Percentiles rank a stretch among this genome's conserved stretches.
Evolutionary conservation across 2,329 filamentous ascomycete genomes (phyloP).

Genomic region (Emmonsiellopsis sp.): DNA sequence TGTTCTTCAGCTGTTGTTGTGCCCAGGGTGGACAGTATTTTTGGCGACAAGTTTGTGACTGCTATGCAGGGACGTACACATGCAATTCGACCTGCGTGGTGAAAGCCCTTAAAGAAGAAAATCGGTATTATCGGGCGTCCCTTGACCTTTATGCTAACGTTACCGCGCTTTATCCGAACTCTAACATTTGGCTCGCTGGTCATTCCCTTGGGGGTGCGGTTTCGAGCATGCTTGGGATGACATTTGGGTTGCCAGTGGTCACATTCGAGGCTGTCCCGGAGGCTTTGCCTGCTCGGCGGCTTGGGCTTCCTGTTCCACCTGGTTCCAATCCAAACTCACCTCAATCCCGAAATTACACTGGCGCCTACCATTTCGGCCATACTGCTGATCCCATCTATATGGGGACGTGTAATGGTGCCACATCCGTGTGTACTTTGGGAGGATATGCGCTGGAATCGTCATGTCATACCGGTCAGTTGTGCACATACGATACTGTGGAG

Average conservation of each 20-base stretch:
- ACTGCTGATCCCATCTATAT: constrained; percentile 94
- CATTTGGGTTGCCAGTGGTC: constrained; percentile 81
- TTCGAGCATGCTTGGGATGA: constrained; percentile 77
- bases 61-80: constrained; percentile 73
- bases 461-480: constrained; percentile 85
- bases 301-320: constrained; percentile 79
- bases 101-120: constrained; percentile 66
- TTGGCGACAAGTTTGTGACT: constrained; percentile 90
- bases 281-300: constrained; percentile 70
- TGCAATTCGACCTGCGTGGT: constrained; percentile 89
- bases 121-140: constrained; percentile 83
- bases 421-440: constrained; percentile 78
- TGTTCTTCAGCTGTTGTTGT: constrained; percentile 97
- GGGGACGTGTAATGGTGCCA: constrained; percentile 84
- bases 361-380: constrained; percentile 84
- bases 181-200: constrained; percentile 81
- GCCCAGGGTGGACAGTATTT: constrained; percentile 84
- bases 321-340: constrained; percentile 62
- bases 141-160: constrained; percentile 88
- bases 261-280: constrained; percentile 93
- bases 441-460: constrained; percentile 89
- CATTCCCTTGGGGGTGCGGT: constrained; percentile 90
- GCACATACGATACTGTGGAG: constrained; percentile 83
- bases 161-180: constrained; percentile 73
- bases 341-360: constrained; percentile 64